Conservation (phyloP, 2,329 filamentous ascomycete genomes). For the Cercospora sp. region DNA sequence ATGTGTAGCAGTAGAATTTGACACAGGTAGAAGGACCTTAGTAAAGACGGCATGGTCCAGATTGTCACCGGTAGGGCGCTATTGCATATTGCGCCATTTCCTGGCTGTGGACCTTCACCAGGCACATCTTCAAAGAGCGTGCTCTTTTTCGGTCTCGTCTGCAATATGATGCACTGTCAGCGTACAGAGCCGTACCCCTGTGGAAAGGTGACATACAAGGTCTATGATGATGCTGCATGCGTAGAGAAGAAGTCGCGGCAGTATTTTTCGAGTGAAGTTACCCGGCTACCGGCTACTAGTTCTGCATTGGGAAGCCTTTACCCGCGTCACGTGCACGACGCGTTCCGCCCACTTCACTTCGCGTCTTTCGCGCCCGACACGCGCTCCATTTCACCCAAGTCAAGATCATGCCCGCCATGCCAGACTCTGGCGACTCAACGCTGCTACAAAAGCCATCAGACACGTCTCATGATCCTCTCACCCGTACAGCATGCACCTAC, state of each 20-base stretch:
- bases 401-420: constrained; percentile 26
- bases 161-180: too few relatives aligned
- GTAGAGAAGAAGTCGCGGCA: neutral
- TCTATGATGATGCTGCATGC: neutral
- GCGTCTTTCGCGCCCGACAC: constrained; percentile 13
- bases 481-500: constrained; percentile 64
- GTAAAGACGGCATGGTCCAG: too few relatives aligned
- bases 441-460: constrained; percentile 33
- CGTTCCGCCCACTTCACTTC: neutral
- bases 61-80: neutral
- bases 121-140: neutral
- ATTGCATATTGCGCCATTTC: neutral
- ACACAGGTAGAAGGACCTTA: too few relatives aligned
- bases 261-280: neutral
- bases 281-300: neutral
- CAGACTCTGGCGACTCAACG: constrained; percentile 23
- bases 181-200: too few relatives aligned
- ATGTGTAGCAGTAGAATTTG: too few relatives aligned
- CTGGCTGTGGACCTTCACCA: neutral
- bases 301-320: neutral
- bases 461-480: constrained; percentile 44
- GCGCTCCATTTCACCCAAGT: neutral
- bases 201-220: neutral
- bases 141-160: too few relatives aligned
- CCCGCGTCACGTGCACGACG: neutral